phyloP scores from a whole-genome alignment of 352 stramenopile species.

The Globisporangium irregulare region DNA sequence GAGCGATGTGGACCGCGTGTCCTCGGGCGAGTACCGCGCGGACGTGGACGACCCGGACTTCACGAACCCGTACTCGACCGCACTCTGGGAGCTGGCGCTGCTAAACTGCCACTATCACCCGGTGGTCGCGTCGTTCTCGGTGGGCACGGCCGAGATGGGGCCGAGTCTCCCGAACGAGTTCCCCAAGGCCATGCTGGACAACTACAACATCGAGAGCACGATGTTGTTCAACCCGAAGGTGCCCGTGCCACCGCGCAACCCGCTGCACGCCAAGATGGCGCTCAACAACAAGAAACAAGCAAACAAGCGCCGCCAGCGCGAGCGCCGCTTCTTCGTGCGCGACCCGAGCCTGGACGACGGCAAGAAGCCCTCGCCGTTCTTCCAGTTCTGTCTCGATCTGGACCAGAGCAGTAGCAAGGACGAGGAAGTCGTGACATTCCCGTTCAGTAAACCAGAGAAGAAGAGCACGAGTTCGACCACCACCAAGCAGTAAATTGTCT shows the following conservation, averaged over 20 bases:
- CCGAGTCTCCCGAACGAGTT: slow-evolving; percentile 68
- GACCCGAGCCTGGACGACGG: slow-evolving; percentile 40
- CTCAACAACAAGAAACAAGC: slow-evolving; percentile 32
- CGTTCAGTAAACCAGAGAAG: slow-evolving; percentile 16
- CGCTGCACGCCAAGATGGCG: slow-evolving; percentile 65
- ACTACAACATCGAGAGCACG: slow-evolving; percentile 43
- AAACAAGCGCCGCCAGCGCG: slow-evolving; percentile 42
- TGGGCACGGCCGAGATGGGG: slow-evolving; percentile 56
- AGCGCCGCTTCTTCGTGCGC: slow-evolving; percentile 69
- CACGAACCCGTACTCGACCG: slow-evolving; percentile 92
- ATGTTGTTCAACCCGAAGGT: slow-evolving; percentile 62
- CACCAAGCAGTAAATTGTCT: neutral
- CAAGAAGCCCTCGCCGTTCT: slow-evolving; percentile 32
- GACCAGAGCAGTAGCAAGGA: slow-evolving; percentile 18
- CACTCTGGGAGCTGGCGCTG: slow-evolving; percentile 91
- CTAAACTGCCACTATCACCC: slow-evolving; percentile 87
- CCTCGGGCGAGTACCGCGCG: slow-evolving; percentile 89
- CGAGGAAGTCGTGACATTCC: slow-evolving; percentile 5
- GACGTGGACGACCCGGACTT: slow-evolving; percentile 94
- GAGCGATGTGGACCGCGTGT: slow-evolving; percentile 94
- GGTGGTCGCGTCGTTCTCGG: slow-evolving; percentile 62
- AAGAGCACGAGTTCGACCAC: neutral
- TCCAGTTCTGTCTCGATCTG: slow-evolving; percentile 28
- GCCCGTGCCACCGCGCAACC: slow-evolving; percentile 56
- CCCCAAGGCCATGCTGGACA: slow-evolving; percentile 56